Percentiles rank a stretch among this genome's conserved stretches.
phyloP scores from a whole-genome alignment of 2,329 filamentous ascomycete species.

The Blumeria graminis region DNA sequence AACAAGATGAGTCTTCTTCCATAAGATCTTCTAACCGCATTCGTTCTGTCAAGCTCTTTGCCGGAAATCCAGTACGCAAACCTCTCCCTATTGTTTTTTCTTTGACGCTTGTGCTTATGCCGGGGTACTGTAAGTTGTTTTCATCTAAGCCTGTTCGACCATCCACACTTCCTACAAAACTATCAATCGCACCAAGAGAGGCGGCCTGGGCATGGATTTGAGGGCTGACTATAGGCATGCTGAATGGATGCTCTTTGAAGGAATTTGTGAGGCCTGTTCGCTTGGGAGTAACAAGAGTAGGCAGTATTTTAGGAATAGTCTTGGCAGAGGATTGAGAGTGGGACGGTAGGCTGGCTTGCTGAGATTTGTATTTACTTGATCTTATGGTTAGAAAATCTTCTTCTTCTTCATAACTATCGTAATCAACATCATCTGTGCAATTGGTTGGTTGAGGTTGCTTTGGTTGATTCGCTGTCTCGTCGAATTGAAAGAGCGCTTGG shows the following conservation, averaged over 20 bases:
- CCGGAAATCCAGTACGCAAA: slow-evolving; percentile 8
- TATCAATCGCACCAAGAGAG: slow-evolving; percentile 23
- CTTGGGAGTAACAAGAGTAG: background rate
- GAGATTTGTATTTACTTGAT: background rate
- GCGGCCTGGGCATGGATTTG: slow-evolving; percentile 24
- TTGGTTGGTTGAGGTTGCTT: background rate
- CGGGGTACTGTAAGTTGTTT: slow-evolving; percentile 9
- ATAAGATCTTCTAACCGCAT: slow-evolving; percentile 13
- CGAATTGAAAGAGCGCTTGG: background rate
- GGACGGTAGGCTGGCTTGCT: background rate
- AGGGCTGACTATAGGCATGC: slow-evolving; percentile 26
- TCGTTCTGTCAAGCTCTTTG: slow-evolving; percentile 13
- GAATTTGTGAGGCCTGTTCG: slow-evolving; percentile 16
- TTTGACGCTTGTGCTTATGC: slow-evolving; percentile 6
- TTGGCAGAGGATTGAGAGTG: slow-evolving; percentile 8
- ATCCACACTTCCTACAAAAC: slow-evolving; percentile 26
- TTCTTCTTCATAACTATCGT: background rate
- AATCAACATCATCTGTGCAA: background rate
- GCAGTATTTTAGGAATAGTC: slow-evolving; percentile 3
- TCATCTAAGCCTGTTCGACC: slow-evolving; percentile 13
- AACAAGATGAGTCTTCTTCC: background rate
- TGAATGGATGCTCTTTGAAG: slow-evolving; percentile 27
- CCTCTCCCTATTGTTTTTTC: slow-evolving; percentile 1
- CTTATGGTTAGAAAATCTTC: background rate
- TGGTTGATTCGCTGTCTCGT: background rate